These are phyloP conservation scores for Daucus carota DNA, from an alignment of 129 eudicot genomes.

Conservation along the genomic window DNA sequence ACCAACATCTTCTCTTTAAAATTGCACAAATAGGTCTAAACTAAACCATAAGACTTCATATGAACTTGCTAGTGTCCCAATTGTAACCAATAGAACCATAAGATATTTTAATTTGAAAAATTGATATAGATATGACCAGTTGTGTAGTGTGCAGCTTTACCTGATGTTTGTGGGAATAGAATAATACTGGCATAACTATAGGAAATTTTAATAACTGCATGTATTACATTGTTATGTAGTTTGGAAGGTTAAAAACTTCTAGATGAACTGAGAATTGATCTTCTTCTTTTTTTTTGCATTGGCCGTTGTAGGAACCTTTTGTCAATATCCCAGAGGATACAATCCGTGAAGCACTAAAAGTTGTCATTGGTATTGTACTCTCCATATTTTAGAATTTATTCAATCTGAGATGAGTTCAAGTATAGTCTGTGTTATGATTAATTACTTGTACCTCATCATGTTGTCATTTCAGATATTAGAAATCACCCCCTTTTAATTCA, in stretches of 20 bases:
- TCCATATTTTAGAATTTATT: not conserved
- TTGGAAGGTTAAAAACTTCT: not conserved
- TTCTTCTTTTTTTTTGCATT: not conserved
- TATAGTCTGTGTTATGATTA: not conserved
- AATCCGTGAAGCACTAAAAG: constrained; percentile 80
- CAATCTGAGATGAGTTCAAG: not conserved
- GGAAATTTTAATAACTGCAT: not conserved
- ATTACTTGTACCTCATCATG: constrained; percentile 12
- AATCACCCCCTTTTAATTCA: constrained; percentile 84
- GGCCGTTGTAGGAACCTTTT: constrained; percentile 53
- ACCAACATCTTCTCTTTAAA: not conserved
- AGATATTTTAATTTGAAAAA: not conserved
- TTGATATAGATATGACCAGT: not conserved
- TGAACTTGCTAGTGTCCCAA: not conserved
- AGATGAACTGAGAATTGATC: not conserved
- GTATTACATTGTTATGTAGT: not conserved
- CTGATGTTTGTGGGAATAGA: not conserved
- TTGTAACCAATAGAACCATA: not conserved
- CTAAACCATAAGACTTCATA: not conserved
- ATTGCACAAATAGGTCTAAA: not conserved
- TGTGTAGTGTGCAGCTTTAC: not conserved
- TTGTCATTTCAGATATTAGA: constrained; percentile 47
- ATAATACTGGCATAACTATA: not conserved
- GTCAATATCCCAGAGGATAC: constrained; percentile 78
- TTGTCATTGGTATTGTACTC: constrained; percentile 49